Evolutionary conservation across 108 stramenopile genomes (phyloP).

Genomic region (Nitzschia sp.): DNA sequence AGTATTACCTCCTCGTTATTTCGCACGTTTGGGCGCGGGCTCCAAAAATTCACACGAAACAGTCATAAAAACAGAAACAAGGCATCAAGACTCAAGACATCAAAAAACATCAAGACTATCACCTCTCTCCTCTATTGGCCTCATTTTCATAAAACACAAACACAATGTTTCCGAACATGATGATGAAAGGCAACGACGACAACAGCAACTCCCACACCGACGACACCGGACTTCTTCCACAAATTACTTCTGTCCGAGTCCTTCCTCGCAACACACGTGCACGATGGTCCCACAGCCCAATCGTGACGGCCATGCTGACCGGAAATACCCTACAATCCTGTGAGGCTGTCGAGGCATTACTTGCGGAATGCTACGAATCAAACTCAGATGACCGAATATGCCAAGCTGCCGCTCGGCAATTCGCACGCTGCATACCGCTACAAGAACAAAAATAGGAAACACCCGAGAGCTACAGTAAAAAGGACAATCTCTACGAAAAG

Average conservation of each 20-base stretch:
- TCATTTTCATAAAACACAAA: too few species aligned
- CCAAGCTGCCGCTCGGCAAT: neutral
- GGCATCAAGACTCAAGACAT: too few species aligned
- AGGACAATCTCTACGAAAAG: too few species aligned
- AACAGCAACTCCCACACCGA: neutral
- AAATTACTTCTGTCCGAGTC: neutral
- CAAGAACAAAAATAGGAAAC: neutral
- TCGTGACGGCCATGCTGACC: conserved; percentile 1
- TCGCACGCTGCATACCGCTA: neutral
- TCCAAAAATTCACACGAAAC: too few species aligned
- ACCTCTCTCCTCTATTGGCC: too few species aligned
- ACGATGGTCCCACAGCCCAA: neutral
- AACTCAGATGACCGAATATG: conserved; percentile 1
- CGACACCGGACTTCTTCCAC: neutral
- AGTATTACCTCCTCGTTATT: too few species aligned
- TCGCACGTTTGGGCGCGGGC: too few species aligned
- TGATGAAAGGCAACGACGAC: neutral
- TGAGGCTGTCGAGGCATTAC: neutral
- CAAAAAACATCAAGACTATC: too few species aligned
- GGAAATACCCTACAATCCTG: conserved; percentile 1
- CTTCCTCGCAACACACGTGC: neutral
- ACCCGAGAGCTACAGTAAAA: too few species aligned
- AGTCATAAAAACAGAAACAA: too few species aligned
- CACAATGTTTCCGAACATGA: too few species aligned
- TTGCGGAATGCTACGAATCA: neutral